These are phyloP conservation scores for Populus hybrid DNA, from an alignment of 441 rosid genomes.

Conservation along the genomic window DNA sequence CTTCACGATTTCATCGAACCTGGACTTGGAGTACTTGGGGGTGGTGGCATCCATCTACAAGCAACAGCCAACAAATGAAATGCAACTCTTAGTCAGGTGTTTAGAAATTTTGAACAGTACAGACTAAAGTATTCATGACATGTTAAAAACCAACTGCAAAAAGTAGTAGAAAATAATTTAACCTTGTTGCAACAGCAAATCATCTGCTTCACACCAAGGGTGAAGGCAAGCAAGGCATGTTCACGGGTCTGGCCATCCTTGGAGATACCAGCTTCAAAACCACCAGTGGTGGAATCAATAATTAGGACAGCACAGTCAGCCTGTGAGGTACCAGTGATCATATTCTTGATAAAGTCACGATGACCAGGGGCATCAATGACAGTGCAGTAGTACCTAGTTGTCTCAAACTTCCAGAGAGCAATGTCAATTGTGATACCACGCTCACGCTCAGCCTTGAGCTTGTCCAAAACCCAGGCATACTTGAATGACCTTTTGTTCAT, in stretches of 20 bases:
- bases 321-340: slow-evolving; percentile 56
- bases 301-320: slow-evolving; percentile 51
- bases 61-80: background rate
- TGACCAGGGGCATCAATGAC: slow-evolving; percentile 55
- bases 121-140: too few species aligned
- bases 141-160: background rate
- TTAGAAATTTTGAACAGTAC: background rate
- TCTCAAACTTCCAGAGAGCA: slow-evolving; percentile 51
- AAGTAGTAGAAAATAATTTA: background rate
- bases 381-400: slow-evolving; percentile 47
- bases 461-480: slow-evolving; percentile 51
- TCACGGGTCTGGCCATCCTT: slow-evolving; percentile 55
- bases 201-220: slow-evolving; percentile 53
- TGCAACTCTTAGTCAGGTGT: background rate
- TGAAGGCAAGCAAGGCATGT: slow-evolving; percentile 48
- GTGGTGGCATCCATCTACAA: slow-evolving; percentile 48
- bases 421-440: slow-evolving; percentile 53
- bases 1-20: slow-evolving; percentile 44
- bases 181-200: slow-evolving; percentile 57
- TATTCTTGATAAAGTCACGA: slow-evolving; percentile 50
- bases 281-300: slow-evolving; percentile 51
- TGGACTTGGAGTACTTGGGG: slow-evolving; percentile 41
- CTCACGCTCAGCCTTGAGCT: slow-evolving; percentile 52
- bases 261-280: slow-evolving; percentile 52
- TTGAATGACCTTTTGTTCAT: slow-evolving; percentile 53